Percentiles rank a stretch among this genome's conserved stretches.
Evolutionary conservation across 2,329 filamentous ascomycete genomes (phyloP).

Genomic region (Neonectria magnoliae): DNA sequence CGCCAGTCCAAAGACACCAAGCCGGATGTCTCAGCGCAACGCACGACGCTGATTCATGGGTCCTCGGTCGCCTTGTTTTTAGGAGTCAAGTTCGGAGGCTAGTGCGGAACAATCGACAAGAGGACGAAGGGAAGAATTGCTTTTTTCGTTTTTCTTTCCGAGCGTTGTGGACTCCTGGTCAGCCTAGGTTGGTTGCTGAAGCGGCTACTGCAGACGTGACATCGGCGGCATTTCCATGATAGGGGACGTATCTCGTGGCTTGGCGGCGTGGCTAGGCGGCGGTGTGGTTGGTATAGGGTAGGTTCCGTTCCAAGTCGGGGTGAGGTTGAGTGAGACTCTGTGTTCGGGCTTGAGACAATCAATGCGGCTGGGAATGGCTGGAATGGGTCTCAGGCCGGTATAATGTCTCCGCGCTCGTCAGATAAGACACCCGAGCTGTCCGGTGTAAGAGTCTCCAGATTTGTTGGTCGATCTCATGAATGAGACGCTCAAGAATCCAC

Average conservation of each 20-base stretch:
- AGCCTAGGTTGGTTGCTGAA: neutral
- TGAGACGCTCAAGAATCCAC: neutral
- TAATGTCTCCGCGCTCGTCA: neutral
- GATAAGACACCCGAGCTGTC: conserved; percentile 3
- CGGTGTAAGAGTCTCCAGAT: neutral
- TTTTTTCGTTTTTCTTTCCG: conserved; percentile 1
- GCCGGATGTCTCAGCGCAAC: conserved; percentile 3
- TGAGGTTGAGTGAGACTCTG: conserved; percentile 8
- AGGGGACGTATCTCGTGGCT: conserved; percentile 24
- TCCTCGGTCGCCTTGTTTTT: conserved; percentile 5
- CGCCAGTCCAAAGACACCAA: neutral
- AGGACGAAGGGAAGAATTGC: neutral
- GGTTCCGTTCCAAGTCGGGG: neutral
- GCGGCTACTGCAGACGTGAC: conserved; percentile 5
- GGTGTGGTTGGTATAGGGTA: conserved; percentile 9
- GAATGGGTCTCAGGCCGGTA: neutral
- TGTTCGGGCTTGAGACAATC: conserved; percentile 8
- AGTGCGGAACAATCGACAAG: neutral
- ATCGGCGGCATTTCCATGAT: neutral
- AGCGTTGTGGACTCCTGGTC: neutral
- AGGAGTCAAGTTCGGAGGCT: conserved; percentile 4
- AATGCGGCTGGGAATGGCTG: neutral
- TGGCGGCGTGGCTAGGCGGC: conserved; percentile 11
- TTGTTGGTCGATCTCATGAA: conserved; percentile 2
- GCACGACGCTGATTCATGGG: conserved; percentile 1